Conservation (phyloP, 1,139 yeast species). For the Sugiyamaella xylanicola region DNA sequence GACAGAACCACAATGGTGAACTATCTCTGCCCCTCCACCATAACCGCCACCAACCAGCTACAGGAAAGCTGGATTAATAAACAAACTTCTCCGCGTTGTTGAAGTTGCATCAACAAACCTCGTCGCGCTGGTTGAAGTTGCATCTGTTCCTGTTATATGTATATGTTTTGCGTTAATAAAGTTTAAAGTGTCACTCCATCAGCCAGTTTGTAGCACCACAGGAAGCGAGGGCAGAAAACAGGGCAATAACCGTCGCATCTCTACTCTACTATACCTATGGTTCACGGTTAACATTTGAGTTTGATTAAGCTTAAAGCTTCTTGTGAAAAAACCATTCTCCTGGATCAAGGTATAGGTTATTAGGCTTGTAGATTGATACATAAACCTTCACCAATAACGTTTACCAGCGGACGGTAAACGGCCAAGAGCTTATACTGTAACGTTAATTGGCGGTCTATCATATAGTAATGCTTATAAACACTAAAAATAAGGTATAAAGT, state of each 20-base stretch:
- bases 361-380: not conserved
- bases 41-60: slow-evolving; percentile 2
- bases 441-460: not conserved
- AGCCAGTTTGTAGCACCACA: too few species aligned
- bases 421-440: not conserved
- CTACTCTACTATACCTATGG: not conserved
- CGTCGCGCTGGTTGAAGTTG: not conserved
- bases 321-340: not conserved
- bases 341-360: not conserved
- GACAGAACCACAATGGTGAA: slow-evolving; percentile 4
- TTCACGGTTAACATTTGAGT: not conserved
- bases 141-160: slow-evolving; percentile 5
- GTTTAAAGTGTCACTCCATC: not conserved
- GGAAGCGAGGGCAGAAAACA: not conserved
- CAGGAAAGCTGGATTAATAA: slow-evolving; percentile 18
- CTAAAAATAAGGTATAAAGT: too few species aligned
- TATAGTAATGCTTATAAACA: too few species aligned
- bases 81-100: too few species aligned
- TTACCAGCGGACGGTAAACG: not conserved
- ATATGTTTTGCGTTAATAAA: not conserved
- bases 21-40: slow-evolving; percentile 5
- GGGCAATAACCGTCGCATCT: not conserved
- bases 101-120: too few species aligned
- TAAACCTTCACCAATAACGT: not conserved
- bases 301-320: not conserved